phyloP scores from a whole-genome alignment of 2,329 filamentous ascomycete genomes.

The Raffaelea albimanens region DNA sequence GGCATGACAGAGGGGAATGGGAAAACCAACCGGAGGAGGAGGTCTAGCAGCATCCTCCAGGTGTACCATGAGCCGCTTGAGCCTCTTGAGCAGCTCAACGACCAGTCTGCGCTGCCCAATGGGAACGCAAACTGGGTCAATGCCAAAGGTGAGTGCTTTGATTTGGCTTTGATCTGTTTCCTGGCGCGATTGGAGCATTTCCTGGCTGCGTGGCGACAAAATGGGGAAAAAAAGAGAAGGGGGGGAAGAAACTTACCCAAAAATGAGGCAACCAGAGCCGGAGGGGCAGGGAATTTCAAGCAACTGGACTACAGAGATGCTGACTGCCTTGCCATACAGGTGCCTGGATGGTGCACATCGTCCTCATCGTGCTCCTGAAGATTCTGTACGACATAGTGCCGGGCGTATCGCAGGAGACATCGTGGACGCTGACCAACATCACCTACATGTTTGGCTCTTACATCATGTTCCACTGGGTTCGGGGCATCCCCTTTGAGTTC shows the following conservation, averaged over 20 bases:
- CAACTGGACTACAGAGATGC: too few relatives aligned
- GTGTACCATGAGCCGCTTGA: conserved; percentile 96
- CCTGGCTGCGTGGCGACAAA: not conserved
- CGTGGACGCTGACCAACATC: conserved; percentile 97
- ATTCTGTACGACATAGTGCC: conserved; percentile 96
- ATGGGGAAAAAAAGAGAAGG: too few relatives aligned
- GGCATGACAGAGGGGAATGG: conserved; percentile 56
- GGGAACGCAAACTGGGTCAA: conserved; percentile 99
- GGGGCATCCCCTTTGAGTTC: conserved; percentile 97
- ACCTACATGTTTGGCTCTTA: conserved; percentile 99
- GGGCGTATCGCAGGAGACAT: conserved; percentile 92
- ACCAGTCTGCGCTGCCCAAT: conserved; percentile 90
- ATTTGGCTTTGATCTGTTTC: not conserved
- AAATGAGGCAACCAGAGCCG: too few relatives aligned
- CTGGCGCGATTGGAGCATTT: not conserved
- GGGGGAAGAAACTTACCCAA: too few relatives aligned
- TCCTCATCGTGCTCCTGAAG: conserved; percentile 84
- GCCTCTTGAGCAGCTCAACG: conserved; percentile 94
- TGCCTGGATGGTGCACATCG: conserved; percentile 95
- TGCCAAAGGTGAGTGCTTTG: conserved; percentile 69
- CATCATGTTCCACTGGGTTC: conserved; percentile 99
- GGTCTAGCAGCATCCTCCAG: conserved; percentile 85
- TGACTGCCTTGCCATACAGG: conserved; percentile 41
- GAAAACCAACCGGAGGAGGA: conserved; percentile 69
- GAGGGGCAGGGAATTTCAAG: too few relatives aligned